A percentile compares a stretch with the other conserved stretches of the same genome.
Conservation (phyloP, 2,329 filamentous ascomycete genomes). For the Escovopsis sp. region DNA sequence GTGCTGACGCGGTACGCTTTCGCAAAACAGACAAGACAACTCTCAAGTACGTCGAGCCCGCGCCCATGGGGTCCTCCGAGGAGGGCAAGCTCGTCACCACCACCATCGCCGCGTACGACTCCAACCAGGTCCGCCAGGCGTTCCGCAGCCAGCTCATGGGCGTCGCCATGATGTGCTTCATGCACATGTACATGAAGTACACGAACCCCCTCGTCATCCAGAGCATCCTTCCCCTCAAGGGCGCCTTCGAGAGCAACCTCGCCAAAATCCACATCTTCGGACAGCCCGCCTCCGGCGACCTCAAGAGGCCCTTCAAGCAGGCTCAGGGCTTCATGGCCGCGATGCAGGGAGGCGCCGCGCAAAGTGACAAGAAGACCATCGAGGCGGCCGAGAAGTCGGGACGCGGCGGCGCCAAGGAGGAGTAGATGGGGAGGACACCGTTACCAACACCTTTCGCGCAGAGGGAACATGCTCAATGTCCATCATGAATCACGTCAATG, state of each 20-base stretch:
- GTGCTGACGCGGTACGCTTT: too few species aligned
- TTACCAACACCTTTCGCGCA: too few species aligned
- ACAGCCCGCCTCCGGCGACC: constrained; percentile 70
- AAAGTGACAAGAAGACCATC: constrained; percentile 85
- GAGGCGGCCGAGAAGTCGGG: constrained; percentile 65
- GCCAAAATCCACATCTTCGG: constrained; percentile 92
- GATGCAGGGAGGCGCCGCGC: constrained; percentile 56
- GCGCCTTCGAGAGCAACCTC: constrained; percentile 85
- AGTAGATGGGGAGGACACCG: constrained; percentile 28
- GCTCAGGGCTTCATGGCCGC: constrained; percentile 67
- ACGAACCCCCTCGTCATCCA: constrained; percentile 98
- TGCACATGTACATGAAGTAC: constrained; percentile 99
- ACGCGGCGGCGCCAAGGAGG: constrained; percentile 56
- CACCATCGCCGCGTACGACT: constrained; percentile 90
- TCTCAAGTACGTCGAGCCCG: constrained; percentile 95
- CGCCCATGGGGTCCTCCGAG: constrained; percentile 82
- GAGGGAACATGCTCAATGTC: background rate
- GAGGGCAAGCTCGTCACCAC: constrained; percentile 94
- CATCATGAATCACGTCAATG: too few species aligned
- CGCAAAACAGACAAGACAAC: constrained; percentile 69
- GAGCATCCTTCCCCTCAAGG: constrained; percentile 95
- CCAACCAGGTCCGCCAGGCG: constrained; percentile 64
- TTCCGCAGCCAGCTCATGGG: constrained; percentile 93
- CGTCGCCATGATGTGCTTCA: constrained; percentile 92
- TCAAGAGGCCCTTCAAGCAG: constrained; percentile 93